Evolutionary conservation across 108 stramenopile genomes (phyloP).

Genomic region (Pseudonitzschia pungens): DNA sequence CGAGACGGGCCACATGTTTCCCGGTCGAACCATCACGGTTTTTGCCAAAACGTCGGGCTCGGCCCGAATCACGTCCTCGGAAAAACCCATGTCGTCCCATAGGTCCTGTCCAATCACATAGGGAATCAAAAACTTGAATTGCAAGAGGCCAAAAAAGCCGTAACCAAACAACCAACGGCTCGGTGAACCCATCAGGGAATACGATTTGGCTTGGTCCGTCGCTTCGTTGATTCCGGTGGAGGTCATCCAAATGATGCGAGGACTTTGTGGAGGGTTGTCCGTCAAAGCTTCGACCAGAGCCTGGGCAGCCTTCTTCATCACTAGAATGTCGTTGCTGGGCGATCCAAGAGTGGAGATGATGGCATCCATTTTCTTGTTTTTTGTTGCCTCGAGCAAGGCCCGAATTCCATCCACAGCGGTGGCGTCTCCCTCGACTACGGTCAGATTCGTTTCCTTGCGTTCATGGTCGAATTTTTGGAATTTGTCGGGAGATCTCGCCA

Average conservation of each 20-base stretch:
- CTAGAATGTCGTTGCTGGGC: not conserved
- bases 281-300: constrained; percentile 1
- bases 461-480: not conserved
- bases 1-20: constrained; percentile 16
- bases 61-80: constrained; percentile 5
- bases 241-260: constrained; percentile 14
- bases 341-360: constrained; percentile 18
- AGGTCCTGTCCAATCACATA: constrained; percentile 14
- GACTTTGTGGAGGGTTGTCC: not conserved
- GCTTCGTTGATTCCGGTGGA: constrained; percentile 16
- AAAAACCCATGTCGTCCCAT: constrained; percentile 14
- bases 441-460: not conserved
- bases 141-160: not conserved
- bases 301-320: constrained; percentile 11
- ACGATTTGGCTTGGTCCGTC: constrained; percentile 6
- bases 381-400: not conserved
- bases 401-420: not conserved
- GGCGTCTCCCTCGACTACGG: constrained; percentile 15
- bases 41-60: not conserved
- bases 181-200: not conserved
- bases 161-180: constrained; percentile 14
- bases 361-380: not conserved
- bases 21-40: constrained; percentile 10
- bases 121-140: constrained; percentile 6
- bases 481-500: not conserved